A percentile compares a stretch with the other conserved stretches of the same genome.
Conservation (phyloP, 495 filamentous ascomycete genomes). For the Wilcoxina mikolae region DNA sequence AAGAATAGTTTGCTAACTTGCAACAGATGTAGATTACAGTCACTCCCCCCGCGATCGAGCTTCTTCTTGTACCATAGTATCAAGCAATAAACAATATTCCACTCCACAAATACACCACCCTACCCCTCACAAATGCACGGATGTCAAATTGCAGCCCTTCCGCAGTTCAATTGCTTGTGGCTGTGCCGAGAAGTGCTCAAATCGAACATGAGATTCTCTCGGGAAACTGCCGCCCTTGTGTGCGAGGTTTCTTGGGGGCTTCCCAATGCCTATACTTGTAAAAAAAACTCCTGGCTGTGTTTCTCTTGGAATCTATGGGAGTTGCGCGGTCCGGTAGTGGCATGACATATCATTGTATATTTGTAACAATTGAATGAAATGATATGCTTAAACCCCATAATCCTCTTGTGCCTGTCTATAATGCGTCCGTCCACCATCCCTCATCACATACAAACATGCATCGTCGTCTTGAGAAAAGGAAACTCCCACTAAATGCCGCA, state of each 20-base stretch:
- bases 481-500: too few species aligned
- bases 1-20: not conserved
- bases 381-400: too few species aligned
- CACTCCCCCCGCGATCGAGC: not conserved
- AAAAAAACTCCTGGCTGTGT: too few species aligned
- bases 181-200: constrained; percentile 5
- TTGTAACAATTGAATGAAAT: too few species aligned
- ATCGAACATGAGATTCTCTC: not conserved
- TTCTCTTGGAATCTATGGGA: too few species aligned
- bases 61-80: not conserved
- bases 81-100: not conserved
- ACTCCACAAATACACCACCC: not conserved
- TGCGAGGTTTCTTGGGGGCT: not conserved
- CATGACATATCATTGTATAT: too few species aligned
- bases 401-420: too few species aligned
- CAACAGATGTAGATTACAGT: too few species aligned
- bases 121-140: not conserved
- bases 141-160: constrained; percentile 7
- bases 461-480: too few species aligned
- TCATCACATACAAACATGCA: too few species aligned
- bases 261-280: not conserved
- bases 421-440: too few species aligned
- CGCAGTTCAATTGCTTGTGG: not conserved
- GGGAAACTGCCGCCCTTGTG: constrained; percentile 2
- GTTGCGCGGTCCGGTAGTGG: too few species aligned